A percentile compares a stretch with the other conserved stretches of the same genome.
These are phyloP conservation scores for Cyclostephanos tholiformis DNA, from an alignment of 108 stramenopile species.

Conservation along the genomic window DNA sequence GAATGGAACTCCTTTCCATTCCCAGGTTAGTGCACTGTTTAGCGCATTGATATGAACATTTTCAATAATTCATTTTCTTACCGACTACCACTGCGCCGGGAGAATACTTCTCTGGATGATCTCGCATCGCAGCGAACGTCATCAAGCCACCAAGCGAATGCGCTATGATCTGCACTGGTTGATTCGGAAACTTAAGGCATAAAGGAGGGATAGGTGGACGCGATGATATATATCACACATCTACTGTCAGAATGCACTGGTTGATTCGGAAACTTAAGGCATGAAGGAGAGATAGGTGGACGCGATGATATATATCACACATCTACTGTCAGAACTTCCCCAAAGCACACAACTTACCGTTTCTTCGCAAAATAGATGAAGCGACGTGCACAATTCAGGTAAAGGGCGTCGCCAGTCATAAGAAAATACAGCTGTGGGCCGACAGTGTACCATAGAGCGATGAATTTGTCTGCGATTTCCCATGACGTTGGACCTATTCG, in stretches of 20 bases:
- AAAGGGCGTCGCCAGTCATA: constrained; percentile 61
- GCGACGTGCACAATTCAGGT: constrained; percentile 45
- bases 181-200: constrained; percentile 37
- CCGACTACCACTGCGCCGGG: constrained; percentile 55
- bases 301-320: neutral
- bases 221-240: neutral
- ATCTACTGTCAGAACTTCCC: neutral
- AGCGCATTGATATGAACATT: too few species aligned
- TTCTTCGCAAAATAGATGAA: constrained; percentile 55
- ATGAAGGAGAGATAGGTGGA: neutral
- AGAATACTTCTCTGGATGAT: constrained; percentile 53
- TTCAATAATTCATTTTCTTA: too few species aligned
- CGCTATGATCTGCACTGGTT: constrained; percentile 55
- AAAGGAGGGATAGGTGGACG: neutral
- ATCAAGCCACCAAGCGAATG: constrained; percentile 57
- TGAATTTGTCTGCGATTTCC: constrained; percentile 28
- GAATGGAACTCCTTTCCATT: constrained; percentile 44
- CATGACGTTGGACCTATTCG: constrained; percentile 16
- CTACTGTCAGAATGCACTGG: constrained; percentile 31
- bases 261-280: constrained; percentile 40
- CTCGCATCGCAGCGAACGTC: constrained; percentile 52
- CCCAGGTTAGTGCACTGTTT: too few species aligned
- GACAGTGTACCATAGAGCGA: constrained; percentile 31
- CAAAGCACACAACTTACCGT: neutral
- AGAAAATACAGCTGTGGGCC: constrained; percentile 51